Evolutionary conservation across 495 filamentous ascomycete genomes (phyloP), one percentile per base, ranked within the genome.

Genomic region (Lepidopterella palustris): DNA sequence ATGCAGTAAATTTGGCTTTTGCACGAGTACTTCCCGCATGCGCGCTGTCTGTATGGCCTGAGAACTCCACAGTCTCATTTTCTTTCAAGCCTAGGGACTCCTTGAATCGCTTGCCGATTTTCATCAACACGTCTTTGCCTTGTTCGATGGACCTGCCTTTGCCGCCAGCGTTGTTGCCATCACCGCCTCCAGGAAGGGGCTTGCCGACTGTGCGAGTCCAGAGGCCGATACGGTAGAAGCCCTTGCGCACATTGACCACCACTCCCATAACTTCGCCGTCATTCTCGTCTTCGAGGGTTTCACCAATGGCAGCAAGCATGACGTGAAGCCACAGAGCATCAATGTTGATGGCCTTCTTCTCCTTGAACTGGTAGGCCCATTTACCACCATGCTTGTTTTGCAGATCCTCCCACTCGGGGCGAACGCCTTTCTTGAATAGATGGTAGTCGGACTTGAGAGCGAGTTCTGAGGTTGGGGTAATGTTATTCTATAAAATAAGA

Each of bases 371-470:
- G 76, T 90, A 97, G 26, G 92, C 88, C 93, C 93, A 98, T 78
- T 96, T 96, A 73, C 93, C 93, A 63, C 93, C 93, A 71, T 96
- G 90, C 84, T 97, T 98, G 78, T 98, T 98, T 76, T 97, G 91
- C 18, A 81, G 75, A 71, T 97, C 93, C 74, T 99, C 93, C 93
- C 93, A 99, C 76, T 99, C 93, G 1, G 93, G 93, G 20, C 95
- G 90, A 56, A 97, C 86, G 60, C 91, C 91, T 70, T 87, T 85
- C 77, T 99, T 99, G 86, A 99, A 99, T 25, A 99, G 87, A 72
- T 99, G 93, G 78, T 99, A 99, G 75, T 99, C 93, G 69, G 92
- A 95, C 78, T 97, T 99, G 62, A 95, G 83, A 45, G 90, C 87
- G 26, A 99, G 84, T 63, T 97, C 92, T 61, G 95, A 97, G 58